Conservation (phyloP, 2,329 filamentous ascomycete species). For the Aspergillus awamori region DNA sequence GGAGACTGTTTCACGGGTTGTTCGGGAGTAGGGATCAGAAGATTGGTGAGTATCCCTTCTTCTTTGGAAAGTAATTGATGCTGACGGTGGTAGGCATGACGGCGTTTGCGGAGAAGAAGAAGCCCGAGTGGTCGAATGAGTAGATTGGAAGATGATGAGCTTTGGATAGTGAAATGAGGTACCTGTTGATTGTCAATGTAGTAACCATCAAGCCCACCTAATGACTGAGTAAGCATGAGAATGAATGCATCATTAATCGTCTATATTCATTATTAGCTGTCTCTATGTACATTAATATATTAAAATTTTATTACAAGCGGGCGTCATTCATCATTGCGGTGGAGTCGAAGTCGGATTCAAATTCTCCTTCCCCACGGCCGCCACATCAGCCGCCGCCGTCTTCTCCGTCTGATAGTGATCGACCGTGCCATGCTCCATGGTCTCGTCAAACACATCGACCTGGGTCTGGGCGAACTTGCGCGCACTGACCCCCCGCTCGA, state of each 20-base stretch:
- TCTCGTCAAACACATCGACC: constrained; percentile 58
- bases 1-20: constrained; percentile 85
- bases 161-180: background rate
- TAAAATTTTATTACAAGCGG: constrained; percentile 12
- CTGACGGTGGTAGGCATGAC: constrained; percentile 64
- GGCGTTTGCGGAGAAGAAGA: constrained; percentile 93
- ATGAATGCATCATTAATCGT: constrained; percentile 16
- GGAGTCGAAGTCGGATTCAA: background rate
- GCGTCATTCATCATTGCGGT: constrained; percentile 1
- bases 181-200: background rate
- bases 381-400: constrained; percentile 55
- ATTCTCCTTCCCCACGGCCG: constrained; percentile 55
- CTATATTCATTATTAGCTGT: constrained; percentile 22
- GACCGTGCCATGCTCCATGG: constrained; percentile 31
- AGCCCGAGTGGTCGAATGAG: constrained; percentile 85
- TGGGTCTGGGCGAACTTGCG: constrained; percentile 68
- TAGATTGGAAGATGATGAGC: constrained; percentile 45
- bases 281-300: constrained; percentile 23
- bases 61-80: background rate
- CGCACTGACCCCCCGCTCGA: constrained; percentile 71
- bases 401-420: constrained; percentile 44
- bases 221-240: background rate
- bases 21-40: constrained; percentile 98
- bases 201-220: background rate
- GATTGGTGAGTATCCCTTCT: constrained; percentile 64